These are phyloP conservation scores for Eucalyptus marginata DNA, from an alignment of 345 rosid species.

Conservation along the genomic window DNA sequence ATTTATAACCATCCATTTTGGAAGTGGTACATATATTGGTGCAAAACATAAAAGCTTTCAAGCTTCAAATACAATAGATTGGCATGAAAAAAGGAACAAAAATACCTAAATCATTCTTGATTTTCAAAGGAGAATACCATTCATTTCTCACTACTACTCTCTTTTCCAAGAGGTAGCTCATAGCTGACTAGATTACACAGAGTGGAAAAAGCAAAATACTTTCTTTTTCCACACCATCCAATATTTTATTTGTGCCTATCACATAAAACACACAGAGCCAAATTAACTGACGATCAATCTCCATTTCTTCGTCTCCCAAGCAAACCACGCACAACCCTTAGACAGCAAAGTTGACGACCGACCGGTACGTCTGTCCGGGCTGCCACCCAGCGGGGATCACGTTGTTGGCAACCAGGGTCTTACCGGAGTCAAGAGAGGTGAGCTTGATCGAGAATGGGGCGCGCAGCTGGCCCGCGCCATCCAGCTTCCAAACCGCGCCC, in stretches of 20 bases:
- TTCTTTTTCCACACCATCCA: not conserved
- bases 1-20: not conserved
- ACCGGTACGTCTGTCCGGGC: constrained; percentile 39
- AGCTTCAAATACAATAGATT: not conserved
- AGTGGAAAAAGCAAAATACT: not conserved
- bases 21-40: not conserved
- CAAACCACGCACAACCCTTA: not conserved
- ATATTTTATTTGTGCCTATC: no score
- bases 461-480: constrained; percentile 19
- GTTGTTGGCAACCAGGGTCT: constrained; percentile 19
- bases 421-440: constrained; percentile 17
- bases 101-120: not conserved
- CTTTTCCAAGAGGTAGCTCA: not conserved
- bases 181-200: not conserved
- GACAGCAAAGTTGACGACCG: constrained; percentile 21
- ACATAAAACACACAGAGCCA: no score
- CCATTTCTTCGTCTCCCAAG: no score
- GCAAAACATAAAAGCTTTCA: not conserved
- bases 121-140: not conserved
- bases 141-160: not conserved
- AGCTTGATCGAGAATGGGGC: constrained; percentile 44
- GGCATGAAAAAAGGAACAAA: not conserved
- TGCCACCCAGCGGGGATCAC: constrained; percentile 55
- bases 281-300: no score
- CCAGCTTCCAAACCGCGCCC: constrained; percentile 63